Evolutionary conservation across 2,329 filamentous ascomycete species (phyloP), one percentile per base, ranked within the genome.

Genomic region (Neophaeococcomyces mojaviensis): DNA sequence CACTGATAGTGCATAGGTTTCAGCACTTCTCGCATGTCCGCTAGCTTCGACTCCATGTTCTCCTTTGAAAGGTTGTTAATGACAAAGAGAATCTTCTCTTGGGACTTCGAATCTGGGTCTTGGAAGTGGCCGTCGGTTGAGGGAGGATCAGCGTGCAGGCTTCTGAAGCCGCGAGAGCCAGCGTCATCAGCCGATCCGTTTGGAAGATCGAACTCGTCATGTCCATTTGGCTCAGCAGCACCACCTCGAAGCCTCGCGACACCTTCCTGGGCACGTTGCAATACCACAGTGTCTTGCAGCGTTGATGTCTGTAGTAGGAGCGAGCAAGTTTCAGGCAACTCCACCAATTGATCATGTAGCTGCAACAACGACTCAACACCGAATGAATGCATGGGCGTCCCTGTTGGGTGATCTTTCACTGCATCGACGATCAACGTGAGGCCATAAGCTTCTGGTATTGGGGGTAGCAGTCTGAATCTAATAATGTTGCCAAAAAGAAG

Each of bases 351-450:
- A 32, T 79, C 76, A 46, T 88, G 82, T 44, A 97, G 78, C 64
- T 97, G 88, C 62, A 96, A 83, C 49, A 98, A 76, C 13, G 92
- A 92, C 63, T 98, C 92, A 10, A 98, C 76, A 9, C 94, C 92
- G 61, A 98, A 98, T 59, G 96, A 95, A 71, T 92, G 97, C 92
- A 98, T 97, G 1, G 87, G 82, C 50, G 89, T 82, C 26, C 94
- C 85, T 1, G 85, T 80, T 26, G 77, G 70, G 58, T 92, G 87
- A 53, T 95, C 88, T 53, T 87, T 78, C 19, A 98, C 88, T 10
- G 92, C 88, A 64, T 98, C 89, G n/a, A 97, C 72, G 52, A 98
- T 94, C 88, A 98, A 96, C 13, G 86, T 88, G 13, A 97, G 72
- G n/a, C 87, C 92, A 47, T 95, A 88, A 61, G 95, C 88, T 28